Percentiles rank a stretch among this genome's conserved stretches.
These are phyloP conservation scores for Lactarius psammicola DNA, from an alignment of 768 basidiomycete genomes.

Conservation along the genomic window DNA sequence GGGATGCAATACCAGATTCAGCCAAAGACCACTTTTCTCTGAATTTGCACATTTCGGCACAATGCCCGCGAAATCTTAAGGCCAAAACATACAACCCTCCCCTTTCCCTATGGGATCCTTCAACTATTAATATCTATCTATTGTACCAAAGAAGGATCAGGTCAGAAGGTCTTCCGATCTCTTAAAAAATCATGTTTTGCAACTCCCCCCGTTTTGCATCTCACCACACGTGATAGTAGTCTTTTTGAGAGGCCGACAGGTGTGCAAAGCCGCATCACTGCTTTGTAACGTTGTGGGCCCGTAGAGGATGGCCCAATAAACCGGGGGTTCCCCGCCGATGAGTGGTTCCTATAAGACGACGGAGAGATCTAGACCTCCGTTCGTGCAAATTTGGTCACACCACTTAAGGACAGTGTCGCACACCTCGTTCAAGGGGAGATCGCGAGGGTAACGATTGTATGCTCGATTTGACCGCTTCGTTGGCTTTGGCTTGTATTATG, in stretches of 20 bases:
- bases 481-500: not conserved
- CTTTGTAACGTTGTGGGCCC: constrained; percentile 36
- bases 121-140: no score
- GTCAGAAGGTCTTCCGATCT: no score
- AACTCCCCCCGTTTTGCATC: no score
- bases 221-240: not conserved
- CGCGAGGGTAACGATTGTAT: constrained; percentile 38
- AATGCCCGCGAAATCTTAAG: no score
- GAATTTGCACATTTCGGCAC: no score
- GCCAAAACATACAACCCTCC: no score
- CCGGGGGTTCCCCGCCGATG: constrained; percentile 61
- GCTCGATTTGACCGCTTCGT: constrained; percentile 4
- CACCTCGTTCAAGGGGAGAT: constrained; percentile 32
- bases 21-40: no score
- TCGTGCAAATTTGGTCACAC: constrained; percentile 57
- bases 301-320: constrained; percentile 72
- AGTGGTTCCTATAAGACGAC: constrained; percentile 57
- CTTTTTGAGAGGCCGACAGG: constrained; percentile 41
- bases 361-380: constrained; percentile 51
- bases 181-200: no score
- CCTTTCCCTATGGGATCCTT: no score
- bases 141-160: no score
- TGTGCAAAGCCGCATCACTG: constrained; percentile 20
- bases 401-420: constrained; percentile 49
- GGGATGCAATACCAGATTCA: no score